Evolutionary conservation across 352 stramenopile species (phyloP), one percentile per base, ranked within the genome.

Genomic region (Globisporangium perplexum): DNA sequence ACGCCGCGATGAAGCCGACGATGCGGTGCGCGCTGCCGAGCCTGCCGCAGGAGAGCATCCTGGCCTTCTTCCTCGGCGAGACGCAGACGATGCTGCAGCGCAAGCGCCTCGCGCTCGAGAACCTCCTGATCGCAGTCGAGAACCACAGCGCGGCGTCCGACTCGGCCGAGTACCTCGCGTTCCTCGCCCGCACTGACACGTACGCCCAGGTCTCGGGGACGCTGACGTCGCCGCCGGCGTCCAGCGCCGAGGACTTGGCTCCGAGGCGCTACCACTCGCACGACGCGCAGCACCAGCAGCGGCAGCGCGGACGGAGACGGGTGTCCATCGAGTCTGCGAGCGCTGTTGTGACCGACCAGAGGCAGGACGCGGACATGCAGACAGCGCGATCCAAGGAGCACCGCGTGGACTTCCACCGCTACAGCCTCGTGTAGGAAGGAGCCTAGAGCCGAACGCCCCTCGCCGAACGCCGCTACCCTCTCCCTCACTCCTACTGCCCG

Each of bases 1-100:
- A 90, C 59, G 47, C 62, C 4, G 67, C 69, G 41, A 62, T 90
- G 50, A 65, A 55, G 30, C 57, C 74, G 7, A 51, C 83, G 58
- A 79, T 88, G 66, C 46, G 23, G 26, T 33, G 50, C 28, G 59
- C 66, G 18, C 62, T 75, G 17, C 80, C 79, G 14, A 63, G 66
- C 50, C 53, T 90, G 23, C 79, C 79, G 3, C 57, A 68, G 17
- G 76, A 90, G 50, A 74, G 65, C 26, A 65, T 90, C 22, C 74
- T 90, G 23, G 68, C 74, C 15, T 84, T 86, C 52, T 79, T 90
- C 41, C 52, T 86, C 30, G 79, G 75, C 7, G 79, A 90, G 60
- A 88, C 74, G 38, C 76, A 83, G 65, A 71, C 71, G 31, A 65
- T 80, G 54, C 60, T 90, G 46, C 68, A 85, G 60, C 77, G 84